Evolutionary conservation across 306 rosid genomes (phyloP).

Genomic region (Sesbania bispinosa): DNA sequence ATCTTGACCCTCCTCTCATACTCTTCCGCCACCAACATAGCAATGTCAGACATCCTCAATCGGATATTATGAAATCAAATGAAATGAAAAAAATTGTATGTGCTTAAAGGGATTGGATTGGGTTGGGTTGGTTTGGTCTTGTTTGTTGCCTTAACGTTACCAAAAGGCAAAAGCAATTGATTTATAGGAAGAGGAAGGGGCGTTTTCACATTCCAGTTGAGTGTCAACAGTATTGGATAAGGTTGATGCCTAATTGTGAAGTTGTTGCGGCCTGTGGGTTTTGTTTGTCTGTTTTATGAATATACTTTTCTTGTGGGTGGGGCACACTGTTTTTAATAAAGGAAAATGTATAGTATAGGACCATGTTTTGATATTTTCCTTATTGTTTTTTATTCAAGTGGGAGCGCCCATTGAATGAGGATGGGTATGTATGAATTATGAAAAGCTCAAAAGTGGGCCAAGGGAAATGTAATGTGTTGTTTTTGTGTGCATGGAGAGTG

Average conservation of each 20-base stretch:
- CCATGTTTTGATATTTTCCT: background rate
- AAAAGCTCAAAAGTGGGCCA: background rate
- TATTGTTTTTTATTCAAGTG: background rate
- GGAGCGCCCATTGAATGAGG: conserved; percentile 15
- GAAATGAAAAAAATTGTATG: background rate
- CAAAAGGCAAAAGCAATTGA: background rate
- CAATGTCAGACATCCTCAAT: conserved; percentile 69
- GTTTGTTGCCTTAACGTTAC: background rate
- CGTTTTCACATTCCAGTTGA: background rate
- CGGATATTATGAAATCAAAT: background rate
- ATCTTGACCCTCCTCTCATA: conserved; percentile 62
- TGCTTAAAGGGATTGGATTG: background rate
- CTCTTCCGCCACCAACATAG: conserved; percentile 83
- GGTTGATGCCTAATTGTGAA: background rate
- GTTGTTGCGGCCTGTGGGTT: background rate
- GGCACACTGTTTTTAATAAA: background rate
- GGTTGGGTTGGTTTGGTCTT: background rate
- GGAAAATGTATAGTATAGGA: background rate
- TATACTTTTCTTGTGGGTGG: background rate
- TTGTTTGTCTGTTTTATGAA: background rate
- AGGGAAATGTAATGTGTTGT: background rate
- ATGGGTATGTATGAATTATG: too few relatives aligned
- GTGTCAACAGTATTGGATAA: conserved; percentile 24
- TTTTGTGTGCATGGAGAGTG: too few relatives aligned
- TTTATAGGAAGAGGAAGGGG: background rate